Base-by-base conservation (phyloP, 163 green algal species). In the Scenedesmus sp. region DNA sequence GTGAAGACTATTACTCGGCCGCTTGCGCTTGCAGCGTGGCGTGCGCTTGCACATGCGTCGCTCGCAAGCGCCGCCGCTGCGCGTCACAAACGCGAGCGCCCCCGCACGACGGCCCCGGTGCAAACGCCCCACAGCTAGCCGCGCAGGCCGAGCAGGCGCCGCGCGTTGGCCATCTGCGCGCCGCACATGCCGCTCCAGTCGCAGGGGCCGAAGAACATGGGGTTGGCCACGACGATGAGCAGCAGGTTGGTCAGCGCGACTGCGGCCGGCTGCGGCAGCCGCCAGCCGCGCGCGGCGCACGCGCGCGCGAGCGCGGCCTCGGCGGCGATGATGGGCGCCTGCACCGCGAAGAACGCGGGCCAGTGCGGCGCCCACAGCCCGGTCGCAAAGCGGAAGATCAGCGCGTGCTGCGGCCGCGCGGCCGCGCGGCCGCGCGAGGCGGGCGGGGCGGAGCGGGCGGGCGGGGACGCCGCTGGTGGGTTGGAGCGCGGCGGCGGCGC, bases 341-440 rank as follows among this genome's bases (percentile, higher is more conserved):
- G 80, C 29, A 70, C 4, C 3, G 62, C 66, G 74, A 90, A 90
- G 77, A 90, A 90, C 0, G 74, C 53, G 31, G 78, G 78, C 85
- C 85, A 90, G 67, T 83, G 70, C 62, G 36, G 71, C 22, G 71
- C 81, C 51, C 84, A 47, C 29, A 82, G 47, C 6, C 57, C 58
- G 1, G 83, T 90, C 56, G 82, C 85, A 70, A 86, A 87, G 73
- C 76, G 85, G 36, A 88, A 88, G 18, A 90, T 86, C 0, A 86
- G 58, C 45, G 84, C 75, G 65, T 90, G 85, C n/a, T n/a, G n/a
- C n/a, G n/a, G n/a, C n/a, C n/a, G n/a, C n/a, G n/a, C n/a, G n/a
- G n/a, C n/a, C n/a, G n/a, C n/a, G n/a, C n/a, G n/a, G n/a, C n/a
- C n/a, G 75, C 81, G 24, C 28, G 13, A 7, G 15, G 28, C n/a